Conservation (phyloP, 768 basidiomycete species). For the Lepiota venenata region DNA sequence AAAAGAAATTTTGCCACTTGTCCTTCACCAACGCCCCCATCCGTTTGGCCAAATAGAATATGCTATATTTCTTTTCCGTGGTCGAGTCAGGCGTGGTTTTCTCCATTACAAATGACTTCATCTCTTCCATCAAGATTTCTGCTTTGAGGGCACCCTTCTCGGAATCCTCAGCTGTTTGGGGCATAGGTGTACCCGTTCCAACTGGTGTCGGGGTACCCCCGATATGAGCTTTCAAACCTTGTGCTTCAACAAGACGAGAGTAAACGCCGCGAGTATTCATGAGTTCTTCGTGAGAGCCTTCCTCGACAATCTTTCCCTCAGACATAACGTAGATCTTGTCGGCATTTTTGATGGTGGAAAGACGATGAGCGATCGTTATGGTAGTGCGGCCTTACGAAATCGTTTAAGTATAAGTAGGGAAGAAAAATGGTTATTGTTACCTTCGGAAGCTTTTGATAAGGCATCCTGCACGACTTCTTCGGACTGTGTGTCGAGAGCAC, state of each 20-base stretch:
- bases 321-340: conserved; percentile 79
- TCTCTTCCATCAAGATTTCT: conserved; percentile 36
- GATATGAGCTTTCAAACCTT: conserved; percentile 38
- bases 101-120: conserved; percentile 40
- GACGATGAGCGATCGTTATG: conserved; percentile 66
- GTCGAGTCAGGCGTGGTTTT: conserved; percentile 22
- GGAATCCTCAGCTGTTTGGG: neutral
- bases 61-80: conserved; percentile 29
- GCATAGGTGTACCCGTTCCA: neutral
- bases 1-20: conserved; percentile 45
- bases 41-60: conserved; percentile 56
- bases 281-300: conserved; percentile 67
- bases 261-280: conserved; percentile 56
- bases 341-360: conserved; percentile 76
- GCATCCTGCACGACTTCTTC: conserved; percentile 81
- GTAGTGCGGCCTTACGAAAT: conserved; percentile 48
- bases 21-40: conserved; percentile 54
- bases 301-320: conserved; percentile 67
- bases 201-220: neutral
- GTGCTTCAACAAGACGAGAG: conserved; percentile 62
- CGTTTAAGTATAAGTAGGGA: conserved; percentile 35
- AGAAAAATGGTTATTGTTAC: conserved; percentile 28
- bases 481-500: conserved; percentile 75
- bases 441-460: conserved; percentile 69
- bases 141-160: conserved; percentile 25